Conservation (phyloP, 192 early-diverging fungal species). For the Geranomyces variabilis region DNA sequence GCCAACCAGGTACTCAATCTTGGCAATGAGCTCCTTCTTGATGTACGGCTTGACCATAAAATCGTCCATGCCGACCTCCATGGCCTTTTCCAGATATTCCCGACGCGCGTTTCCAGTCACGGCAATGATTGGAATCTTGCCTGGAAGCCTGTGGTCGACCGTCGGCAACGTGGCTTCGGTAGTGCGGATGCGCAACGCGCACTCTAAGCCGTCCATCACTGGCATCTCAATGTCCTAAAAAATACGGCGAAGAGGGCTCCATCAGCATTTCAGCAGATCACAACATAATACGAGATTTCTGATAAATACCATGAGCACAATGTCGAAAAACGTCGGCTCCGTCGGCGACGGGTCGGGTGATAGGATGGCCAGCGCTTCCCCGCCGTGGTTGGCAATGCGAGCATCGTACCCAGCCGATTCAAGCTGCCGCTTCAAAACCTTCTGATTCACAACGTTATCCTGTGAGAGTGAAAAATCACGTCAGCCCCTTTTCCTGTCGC, state of each 20-base stretch:
- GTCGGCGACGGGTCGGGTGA: constrained; percentile 4
- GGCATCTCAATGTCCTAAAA: constrained; percentile 61
- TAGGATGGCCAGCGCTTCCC: constrained; percentile 57
- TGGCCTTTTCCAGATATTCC: constrained; percentile 51
- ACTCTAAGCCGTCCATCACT: constrained; percentile 54
- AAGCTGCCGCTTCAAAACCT: constrained; percentile 60
- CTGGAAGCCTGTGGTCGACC: constrained; percentile 31
- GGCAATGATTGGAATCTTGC: constrained; percentile 57
- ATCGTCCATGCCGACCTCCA: constrained; percentile 43
- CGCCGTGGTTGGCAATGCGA: constrained; percentile 57
- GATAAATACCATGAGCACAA: constrained; percentile 46
- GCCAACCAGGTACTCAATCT: constrained; percentile 10
- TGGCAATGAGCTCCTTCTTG: constrained; percentile 17
- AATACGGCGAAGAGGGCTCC: no score
- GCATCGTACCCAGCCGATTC: constrained; percentile 54
- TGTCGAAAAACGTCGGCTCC: constrained; percentile 7
- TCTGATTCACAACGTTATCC: constrained; percentile 63
- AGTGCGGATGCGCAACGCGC: constrained; percentile 10
- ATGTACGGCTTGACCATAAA: constrained; percentile 25
- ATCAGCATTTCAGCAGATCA: no score
- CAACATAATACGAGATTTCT: no score
- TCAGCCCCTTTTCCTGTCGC: not conserved
- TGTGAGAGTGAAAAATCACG: constrained; percentile 37
- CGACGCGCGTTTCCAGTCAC: constrained; percentile 60
- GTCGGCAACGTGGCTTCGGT: not conserved